Evolutionary conservation across 2,329 filamentous ascomycete genomes (phyloP), one percentile per base, ranked within the genome.

Genomic region (Geoglossum cookeanum): DNA sequence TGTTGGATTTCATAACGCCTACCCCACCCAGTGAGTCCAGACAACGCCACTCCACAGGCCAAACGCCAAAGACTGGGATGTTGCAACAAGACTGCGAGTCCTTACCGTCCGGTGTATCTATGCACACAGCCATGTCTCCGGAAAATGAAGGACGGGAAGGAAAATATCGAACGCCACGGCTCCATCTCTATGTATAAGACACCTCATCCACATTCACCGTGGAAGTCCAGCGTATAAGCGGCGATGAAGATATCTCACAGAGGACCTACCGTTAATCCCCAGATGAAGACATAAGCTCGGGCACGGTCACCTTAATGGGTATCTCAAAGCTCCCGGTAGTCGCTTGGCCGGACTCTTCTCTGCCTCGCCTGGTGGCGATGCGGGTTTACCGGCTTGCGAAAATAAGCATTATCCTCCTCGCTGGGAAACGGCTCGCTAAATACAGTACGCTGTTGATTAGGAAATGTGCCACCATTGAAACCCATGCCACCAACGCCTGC

Each of bases 361-460:
- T 88, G 83, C 64, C 85, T 80, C 65, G 89, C 87, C 69, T 90
- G 84, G 67, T 92, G 87, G 55, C 92, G 81, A 67, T 95, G 87
- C 1, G 90, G 91, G 67, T 98, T 98, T 60, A 97, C 87, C 0
- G 92, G 92, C 69, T 95, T 91, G 58, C 92, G 80, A 68, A 97
- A 94, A 71, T 98, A 98, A 5, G 92, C 87, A 59, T 89, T 87
- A 58, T 94, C 89, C 58, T 94, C 87, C 61, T 81, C 80, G 59
- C 78, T 82, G 1, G 77, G 76, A 59, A 75, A 71, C 11, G 75
- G 74, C 17, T 75, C 74, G 37, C 72, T 72, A 63, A 78, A 77
- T 39, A 72, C 66, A 29, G 73, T 76, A 57, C 75, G 71, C 64
- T 81, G 78, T 64, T 82, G 79, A 62, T 81, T 81, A 11, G 76